Evolutionary conservation across 2,329 filamentous ascomycete species (phyloP).

Genomic region (Acrocalymma vagum): DNA sequence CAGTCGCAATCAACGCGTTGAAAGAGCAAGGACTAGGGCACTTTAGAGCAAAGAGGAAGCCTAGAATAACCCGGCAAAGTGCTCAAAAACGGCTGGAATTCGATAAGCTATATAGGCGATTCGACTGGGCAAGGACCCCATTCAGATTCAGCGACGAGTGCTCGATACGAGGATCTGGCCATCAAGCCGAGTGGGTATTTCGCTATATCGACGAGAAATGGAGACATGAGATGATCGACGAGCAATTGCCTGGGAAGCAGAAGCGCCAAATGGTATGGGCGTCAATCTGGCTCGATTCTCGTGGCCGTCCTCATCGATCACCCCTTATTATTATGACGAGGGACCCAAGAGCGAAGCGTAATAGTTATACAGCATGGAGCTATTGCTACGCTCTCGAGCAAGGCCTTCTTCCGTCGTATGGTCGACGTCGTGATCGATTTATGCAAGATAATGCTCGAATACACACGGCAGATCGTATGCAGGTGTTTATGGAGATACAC

Average conservation of each 20-base stretch:
- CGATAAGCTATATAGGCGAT: too few species aligned
- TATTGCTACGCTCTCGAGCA: conserved; percentile 11
- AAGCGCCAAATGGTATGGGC: conserved; percentile 37
- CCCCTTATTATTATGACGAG: conserved; percentile 16
- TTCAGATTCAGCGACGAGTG: conserved; percentile 6
- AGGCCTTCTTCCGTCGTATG: conserved; percentile 9
- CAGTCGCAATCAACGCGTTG: too few species aligned
- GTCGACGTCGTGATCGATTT: conserved; percentile 11
- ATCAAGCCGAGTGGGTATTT: conserved; percentile 2
- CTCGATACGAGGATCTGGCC: conserved; percentile 3
- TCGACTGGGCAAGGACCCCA: background rate
- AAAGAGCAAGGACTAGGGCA: too few species aligned
- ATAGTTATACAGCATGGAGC: conserved; percentile 14
- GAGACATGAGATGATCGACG: conserved; percentile 1
- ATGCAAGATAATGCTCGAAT: conserved; percentile 32
- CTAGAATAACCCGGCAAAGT: too few species aligned
- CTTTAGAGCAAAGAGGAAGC: too few species aligned
- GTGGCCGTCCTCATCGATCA: conserved; percentile 4
- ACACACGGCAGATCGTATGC: conserved; percentile 15
- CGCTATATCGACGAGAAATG: conserved; percentile 3
- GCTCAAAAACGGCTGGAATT: too few species aligned
- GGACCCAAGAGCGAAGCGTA: conserved; percentile 2
- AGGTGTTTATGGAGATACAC: conserved; percentile 19
- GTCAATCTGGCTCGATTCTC: conserved; percentile 7
- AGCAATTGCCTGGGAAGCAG: conserved; percentile 64